phyloP scores from a whole-genome alignment of 2,329 filamentous ascomycete species.

The Fusarium longipes region DNA sequence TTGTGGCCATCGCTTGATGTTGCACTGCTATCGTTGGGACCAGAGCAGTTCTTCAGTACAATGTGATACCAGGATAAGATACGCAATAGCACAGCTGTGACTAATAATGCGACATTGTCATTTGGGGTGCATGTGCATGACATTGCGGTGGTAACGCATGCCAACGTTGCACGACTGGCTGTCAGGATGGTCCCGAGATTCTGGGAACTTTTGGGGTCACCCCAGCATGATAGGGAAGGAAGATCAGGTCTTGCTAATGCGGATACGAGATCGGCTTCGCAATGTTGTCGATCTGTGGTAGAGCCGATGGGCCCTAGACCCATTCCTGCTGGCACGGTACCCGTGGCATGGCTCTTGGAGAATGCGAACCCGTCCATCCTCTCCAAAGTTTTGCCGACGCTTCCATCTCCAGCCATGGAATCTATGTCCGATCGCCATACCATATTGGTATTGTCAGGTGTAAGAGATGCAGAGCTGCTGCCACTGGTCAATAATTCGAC shows the following conservation, averaged over 20 bases:
- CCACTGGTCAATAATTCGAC: conserved; percentile 3
- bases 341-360: background rate
- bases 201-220: background rate
- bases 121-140: conserved; percentile 9
- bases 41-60: background rate
- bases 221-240: background rate
- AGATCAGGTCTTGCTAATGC: conserved; percentile 5
- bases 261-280: conserved; percentile 1
- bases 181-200: conserved; percentile 8
- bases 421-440: conserved; percentile 3
- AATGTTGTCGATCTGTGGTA: background rate
- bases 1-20: background rate
- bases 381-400: background rate
- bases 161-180: conserved; percentile 3
- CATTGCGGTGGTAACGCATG: background rate
- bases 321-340: background rate
- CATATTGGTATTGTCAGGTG: conserved; percentile 2
- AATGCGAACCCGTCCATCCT: background rate
- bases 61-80: conserved; percentile 12
- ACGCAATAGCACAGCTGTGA: conserved; percentile 1
- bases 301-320: background rate
- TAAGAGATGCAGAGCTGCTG: background rate
- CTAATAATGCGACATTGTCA: background rate
- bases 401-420: background rate
- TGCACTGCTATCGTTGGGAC: background rate